These are phyloP conservation scores for Moelleriella libera DNA, from an alignment of 2,329 filamentous ascomycete species.

Conservation along the genomic window DNA sequence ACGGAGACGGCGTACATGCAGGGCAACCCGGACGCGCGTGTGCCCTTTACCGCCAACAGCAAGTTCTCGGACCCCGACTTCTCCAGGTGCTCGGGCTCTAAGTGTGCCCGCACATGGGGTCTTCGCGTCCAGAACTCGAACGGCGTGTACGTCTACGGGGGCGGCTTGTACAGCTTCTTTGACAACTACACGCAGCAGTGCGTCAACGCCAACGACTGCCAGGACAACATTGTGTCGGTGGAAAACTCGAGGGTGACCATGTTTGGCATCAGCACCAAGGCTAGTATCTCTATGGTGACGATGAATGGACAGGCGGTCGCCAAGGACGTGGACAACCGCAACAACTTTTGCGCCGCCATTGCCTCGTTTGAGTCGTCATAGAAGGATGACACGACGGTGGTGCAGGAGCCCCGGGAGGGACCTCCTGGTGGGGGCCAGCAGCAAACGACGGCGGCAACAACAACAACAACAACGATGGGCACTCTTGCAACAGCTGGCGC, in stretches of 20 bases:
- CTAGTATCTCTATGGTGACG: constrained; percentile 58
- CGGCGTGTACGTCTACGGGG: constrained; percentile 56
- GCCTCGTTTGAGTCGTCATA: constrained; percentile 29
- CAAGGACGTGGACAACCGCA: constrained; percentile 47
- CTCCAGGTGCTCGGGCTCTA: constrained; percentile 32
- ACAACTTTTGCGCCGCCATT: constrained; percentile 50
- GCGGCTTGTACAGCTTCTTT: constrained; percentile 71
- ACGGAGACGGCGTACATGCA: constrained; percentile 86
- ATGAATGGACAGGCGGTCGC: constrained; percentile 39
- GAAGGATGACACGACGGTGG: constrained; percentile 3
- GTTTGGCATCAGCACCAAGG: constrained; percentile 62
- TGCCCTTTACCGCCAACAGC: constrained; percentile 46
- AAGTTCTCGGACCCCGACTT: constrained; percentile 58
- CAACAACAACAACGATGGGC: background rate
- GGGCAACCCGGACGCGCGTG: constrained; percentile 60
- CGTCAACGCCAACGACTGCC: constrained; percentile 53
- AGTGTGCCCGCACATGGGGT: constrained; percentile 64
- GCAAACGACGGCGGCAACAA: background rate
- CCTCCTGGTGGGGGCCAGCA: background rate
- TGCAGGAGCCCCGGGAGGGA: constrained; percentile 1
- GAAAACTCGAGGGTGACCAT: constrained; percentile 53
- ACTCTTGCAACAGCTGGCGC: background rate
- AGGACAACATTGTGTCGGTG: constrained; percentile 63
- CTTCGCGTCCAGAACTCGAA: constrained; percentile 54
- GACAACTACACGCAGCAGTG: constrained; percentile 67